Percentiles rank a stretch among this genome's conserved stretches.
Evolutionary conservation across 768 basidiomycete species (phyloP).

Genomic region (Tephrocybe rancida): DNA sequence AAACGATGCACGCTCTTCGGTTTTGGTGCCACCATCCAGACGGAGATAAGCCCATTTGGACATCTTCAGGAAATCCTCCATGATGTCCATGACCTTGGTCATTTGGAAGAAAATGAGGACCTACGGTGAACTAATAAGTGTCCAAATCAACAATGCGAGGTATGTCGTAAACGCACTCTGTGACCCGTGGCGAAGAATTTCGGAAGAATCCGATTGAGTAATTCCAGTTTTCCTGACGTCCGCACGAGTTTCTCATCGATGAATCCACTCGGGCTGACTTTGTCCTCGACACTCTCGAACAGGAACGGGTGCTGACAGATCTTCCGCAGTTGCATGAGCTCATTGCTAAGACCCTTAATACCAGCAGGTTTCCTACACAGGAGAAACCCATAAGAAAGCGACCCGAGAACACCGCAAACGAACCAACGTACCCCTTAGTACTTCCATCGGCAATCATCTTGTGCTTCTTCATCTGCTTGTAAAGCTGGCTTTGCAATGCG

Average conservation of each 20-base stretch:
- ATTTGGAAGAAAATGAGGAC: slow-evolving; percentile 99
- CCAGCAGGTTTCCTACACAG: slow-evolving; percentile 64
- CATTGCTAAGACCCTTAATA: slow-evolving; percentile 90
- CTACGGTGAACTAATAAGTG: slow-evolving; percentile 36
- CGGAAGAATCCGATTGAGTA: slow-evolving; percentile 88
- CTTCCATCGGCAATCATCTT: slow-evolving; percentile 93
- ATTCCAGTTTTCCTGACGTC: slow-evolving; percentile 90
- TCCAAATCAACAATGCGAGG: slow-evolving; percentile 1
- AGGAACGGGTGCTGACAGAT: slow-evolving; percentile 98
- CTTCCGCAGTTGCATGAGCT: slow-evolving; percentile 97
- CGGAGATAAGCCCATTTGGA: slow-evolving; percentile 87
- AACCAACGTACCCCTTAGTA: slow-evolving; percentile 62
- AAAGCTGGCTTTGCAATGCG: slow-evolving; percentile 87
- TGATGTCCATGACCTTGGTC: slow-evolving; percentile 99
- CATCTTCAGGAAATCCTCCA: slow-evolving; percentile 93
- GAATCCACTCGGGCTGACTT: slow-evolving; percentile 79
- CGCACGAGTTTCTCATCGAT: slow-evolving; percentile 87
- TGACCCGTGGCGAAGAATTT: slow-evolving; percentile 94
- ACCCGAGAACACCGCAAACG: not conserved
- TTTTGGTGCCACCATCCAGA: slow-evolving; percentile 95
- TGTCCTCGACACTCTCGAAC: slow-evolving; percentile 94
- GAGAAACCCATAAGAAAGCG: slow-evolving; percentile 5
- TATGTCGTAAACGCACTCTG: slow-evolving; percentile 52
- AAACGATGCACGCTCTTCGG: slow-evolving; percentile 89
- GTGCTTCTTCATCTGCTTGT: slow-evolving; percentile 97